Base-by-base conservation (phyloP, 2,329 filamentous ascomycete genomes). In the Colletotrichum cuscutae region DNA sequence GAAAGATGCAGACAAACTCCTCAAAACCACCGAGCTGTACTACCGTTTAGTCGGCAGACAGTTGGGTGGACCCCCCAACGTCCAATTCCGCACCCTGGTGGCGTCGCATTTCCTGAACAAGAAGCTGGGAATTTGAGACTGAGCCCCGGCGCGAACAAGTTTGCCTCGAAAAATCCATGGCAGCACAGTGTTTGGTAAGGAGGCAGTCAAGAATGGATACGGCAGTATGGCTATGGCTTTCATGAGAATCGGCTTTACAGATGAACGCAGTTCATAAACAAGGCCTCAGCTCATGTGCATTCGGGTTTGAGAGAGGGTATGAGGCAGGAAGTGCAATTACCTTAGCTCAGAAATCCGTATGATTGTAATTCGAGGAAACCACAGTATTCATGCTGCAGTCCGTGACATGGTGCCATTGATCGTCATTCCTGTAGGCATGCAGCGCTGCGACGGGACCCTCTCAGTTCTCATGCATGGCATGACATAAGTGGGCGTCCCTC, bases 1-100 rank as follows among this genome's bases (percentile, higher is more conserved):
- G 19, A 8, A 0, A 11, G 4, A 4, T 11, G 42, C 7, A 19
- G 15, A 0, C 42, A 8, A n/a, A 7, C 7, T n/a, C 7, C 42
- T 49, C 42, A 9, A 0, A 8, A 19, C 0, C 1, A n/a, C 42
- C 42, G 42, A 49, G 2, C 0, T 1, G 1, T 5, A n/a, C 15
- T 49, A n/a, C 42, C 19, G 1, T 26, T 26, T 1, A 26, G 0
- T 4, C 24, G 1, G 24, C 24, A 26, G 24, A 26, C 24, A 0
- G 24, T 26, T 26, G 24, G 24, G 3, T 26, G 19, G 8, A 49
- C 7, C 42, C 4, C 19, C 19, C 4, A n/a, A 22, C 8, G 42
- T 49, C 8, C 42, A 1, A 9, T 49, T 49, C 42, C 42, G 42
- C 19, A n/a, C 22, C 1, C 8, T 49, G 8, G 42, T 22, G 42